phyloP scores from a whole-genome alignment of 2,329 filamentous ascomycete genomes.

The Aspergillus oerlinghausenensis region DNA sequence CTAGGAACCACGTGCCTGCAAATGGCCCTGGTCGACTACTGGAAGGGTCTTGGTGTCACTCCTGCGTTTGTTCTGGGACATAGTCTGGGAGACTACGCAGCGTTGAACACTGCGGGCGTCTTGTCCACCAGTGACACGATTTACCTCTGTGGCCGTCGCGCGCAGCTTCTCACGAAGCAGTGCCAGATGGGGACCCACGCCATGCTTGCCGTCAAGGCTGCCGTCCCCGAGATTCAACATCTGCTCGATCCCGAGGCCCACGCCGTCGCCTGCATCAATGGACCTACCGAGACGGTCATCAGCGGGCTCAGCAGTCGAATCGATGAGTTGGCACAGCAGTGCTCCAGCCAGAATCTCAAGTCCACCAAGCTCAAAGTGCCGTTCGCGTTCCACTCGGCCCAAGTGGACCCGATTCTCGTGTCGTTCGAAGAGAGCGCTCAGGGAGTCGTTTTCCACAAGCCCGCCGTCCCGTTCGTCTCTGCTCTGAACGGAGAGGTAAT shows the following conservation, averaged over 20 bases:
- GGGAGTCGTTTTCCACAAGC: constrained; percentile 36
- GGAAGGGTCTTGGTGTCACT: constrained; percentile 32
- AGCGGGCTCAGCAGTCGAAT: constrained; percentile 36
- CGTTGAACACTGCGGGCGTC: constrained; percentile 36
- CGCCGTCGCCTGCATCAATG: constrained; percentile 41
- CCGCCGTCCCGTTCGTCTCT: constrained; percentile 43
- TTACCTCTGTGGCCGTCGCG: constrained; percentile 38
- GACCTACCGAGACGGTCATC: constrained; percentile 41
- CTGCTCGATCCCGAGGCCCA: constrained; percentile 26
- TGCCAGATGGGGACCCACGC: constrained; percentile 40
- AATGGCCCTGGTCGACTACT: constrained; percentile 36
- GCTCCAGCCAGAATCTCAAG: constrained; percentile 35
- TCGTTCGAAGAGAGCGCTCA: constrained; percentile 36
- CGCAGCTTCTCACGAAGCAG: constrained; percentile 37
- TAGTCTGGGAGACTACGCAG: constrained; percentile 41
- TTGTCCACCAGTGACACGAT: constrained; percentile 35
- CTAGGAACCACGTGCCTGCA: constrained; percentile 37
- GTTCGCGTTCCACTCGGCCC: constrained; percentile 45
- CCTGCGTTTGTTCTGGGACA: constrained; percentile 40
- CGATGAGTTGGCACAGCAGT: constrained; percentile 32
- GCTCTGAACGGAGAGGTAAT: constrained; percentile 43
- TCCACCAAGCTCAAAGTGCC: constrained; percentile 41
- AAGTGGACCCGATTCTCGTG: constrained; percentile 44
- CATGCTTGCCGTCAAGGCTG: constrained; percentile 42
- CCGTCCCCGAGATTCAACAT: constrained; percentile 29